Evolutionary conservation across 2,329 filamentous ascomycete genomes (phyloP), one percentile per base, ranked within the genome.

Genomic region (Phialophora expanda): DNA sequence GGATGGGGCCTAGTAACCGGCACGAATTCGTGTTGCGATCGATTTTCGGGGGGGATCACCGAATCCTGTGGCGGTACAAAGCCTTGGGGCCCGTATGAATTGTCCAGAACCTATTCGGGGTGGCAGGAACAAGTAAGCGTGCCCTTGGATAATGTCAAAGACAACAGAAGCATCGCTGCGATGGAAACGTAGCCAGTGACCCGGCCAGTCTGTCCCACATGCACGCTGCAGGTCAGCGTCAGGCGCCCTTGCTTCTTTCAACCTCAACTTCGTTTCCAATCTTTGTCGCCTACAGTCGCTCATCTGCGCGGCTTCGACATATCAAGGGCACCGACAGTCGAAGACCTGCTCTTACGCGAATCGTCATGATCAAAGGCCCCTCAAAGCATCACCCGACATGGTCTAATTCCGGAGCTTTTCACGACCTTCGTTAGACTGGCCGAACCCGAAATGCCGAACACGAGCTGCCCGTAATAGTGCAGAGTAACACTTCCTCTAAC

Each of bases 1-100:
- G n/a, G 22, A 34, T 61, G n/a, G 30, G 30, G 48, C n/a, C 34
- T 30, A 48, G 59, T 24, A 17, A 46, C 11, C 22, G 4, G 26
- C 38, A 46, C 8, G 22, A 44, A 24, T 48, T 48, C 20, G 24
- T 60, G 24, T 32, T 58, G 34, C 56, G 56, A 58, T 57, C 55
- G 55, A 38, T 8, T 57, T 46, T 46, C 55, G 46, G 22, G 24
- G 56, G 28, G 14, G 38, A 34, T 51, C 58, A 61, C 34, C 48
- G 57, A 61, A 61, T 59, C 56, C n/a, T n/a, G 46, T 53, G 58
- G 44, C 58, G 28, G 12, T 14, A 20, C 38, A 46, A 8, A 59
- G 24, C 56, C 20, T 50, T 17, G 6, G 6, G 38, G n/a, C 38
- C n/a, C 38, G 14, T 6, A n/a, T 5, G 14, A 3, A 17, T 2